Conservation (phyloP, 352 stramenopile genomes). For the Globisporangium viniferum region DNA sequence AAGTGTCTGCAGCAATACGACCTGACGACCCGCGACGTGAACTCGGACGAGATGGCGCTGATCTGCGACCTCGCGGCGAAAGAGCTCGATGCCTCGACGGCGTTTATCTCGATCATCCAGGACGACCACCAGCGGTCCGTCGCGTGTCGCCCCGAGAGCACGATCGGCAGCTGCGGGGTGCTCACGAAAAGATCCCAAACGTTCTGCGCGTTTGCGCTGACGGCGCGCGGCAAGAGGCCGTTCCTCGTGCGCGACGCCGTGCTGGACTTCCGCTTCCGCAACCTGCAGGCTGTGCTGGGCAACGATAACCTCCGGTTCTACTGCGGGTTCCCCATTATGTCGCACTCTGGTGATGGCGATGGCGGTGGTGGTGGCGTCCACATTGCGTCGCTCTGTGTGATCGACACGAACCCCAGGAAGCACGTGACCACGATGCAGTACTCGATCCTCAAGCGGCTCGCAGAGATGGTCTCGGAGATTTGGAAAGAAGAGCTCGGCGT, state of each 20-base stretch:
- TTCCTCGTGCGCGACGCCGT: constrained; percentile 48
- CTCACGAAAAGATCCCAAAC: constrained; percentile 24
- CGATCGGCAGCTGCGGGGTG: constrained; percentile 7
- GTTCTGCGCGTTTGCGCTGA: constrained; percentile 39
- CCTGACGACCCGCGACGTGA: constrained; percentile 18
- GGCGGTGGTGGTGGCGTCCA: not conserved
- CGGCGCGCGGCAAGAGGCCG: constrained; percentile 16
- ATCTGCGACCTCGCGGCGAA: constrained; percentile 52
- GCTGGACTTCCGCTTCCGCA: constrained; percentile 54
- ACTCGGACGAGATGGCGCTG: constrained; percentile 35
- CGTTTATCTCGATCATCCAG: constrained; percentile 37
- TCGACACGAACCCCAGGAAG: constrained; percentile 42
- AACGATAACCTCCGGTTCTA: constrained; percentile 37
- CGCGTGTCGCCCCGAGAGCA: constrained; percentile 6
- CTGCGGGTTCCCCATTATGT: constrained; percentile 40
- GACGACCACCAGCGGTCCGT: constrained; percentile 28
- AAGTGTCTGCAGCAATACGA: constrained; percentile 30
- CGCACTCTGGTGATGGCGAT: constrained; percentile 7
- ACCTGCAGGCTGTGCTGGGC: constrained; percentile 31
- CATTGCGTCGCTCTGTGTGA: constrained; percentile 43
- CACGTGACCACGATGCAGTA: constrained; percentile 64
- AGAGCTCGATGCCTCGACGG: constrained; percentile 35
- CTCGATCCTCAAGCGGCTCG: constrained; percentile 40
- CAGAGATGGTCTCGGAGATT: constrained; percentile 21
- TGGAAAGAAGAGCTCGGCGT: constrained; percentile 8